Percentiles rank a stretch among this genome's conserved stretches.
phyloP scores from a whole-genome alignment of 2,329 filamentous ascomycete species.

The Xylaria sp. region DNA sequence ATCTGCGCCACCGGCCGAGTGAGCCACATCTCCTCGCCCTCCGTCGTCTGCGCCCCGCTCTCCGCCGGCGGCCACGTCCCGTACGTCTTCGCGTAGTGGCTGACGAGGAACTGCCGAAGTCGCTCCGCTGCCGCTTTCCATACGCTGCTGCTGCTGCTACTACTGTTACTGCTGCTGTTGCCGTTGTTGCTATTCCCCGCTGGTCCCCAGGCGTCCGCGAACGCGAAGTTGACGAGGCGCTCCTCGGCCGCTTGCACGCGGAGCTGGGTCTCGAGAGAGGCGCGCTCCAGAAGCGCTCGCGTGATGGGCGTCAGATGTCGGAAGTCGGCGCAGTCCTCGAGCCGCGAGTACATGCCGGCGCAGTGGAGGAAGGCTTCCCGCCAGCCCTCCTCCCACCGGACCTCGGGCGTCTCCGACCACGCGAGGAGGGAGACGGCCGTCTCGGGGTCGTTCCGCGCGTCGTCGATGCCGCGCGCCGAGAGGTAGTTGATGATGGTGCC shows the following conservation, averaged over 20 bases:
- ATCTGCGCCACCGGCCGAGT: conserved; percentile 65
- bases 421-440: conserved; percentile 70
- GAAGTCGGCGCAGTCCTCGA: conserved; percentile 67
- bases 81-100: conserved; percentile 66
- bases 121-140: conserved; percentile 67
- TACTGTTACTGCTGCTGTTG: no score
- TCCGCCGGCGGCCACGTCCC: conserved; percentile 69
- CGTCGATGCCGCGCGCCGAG: conserved; percentile 67
- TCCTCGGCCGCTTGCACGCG: conserved; percentile 71
- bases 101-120: conserved; percentile 68
- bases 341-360: conserved; percentile 67
- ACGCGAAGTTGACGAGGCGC: conserved; percentile 68
- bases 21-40: conserved; percentile 66
- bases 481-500: conserved; percentile 71
- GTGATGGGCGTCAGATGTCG: conserved; percentile 69
- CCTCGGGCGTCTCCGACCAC: conserved; percentile 71
- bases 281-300: conserved; percentile 69
- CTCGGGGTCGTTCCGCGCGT: conserved; percentile 69
- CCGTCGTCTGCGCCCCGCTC: conserved; percentile 43
- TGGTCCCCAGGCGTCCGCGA: conserved; percentile 67
- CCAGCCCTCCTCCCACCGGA: conserved; percentile 74
- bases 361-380: conserved; percentile 74
- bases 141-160: conserved; percentile 49
- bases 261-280: conserved; percentile 69
- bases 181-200: conserved; percentile 30